phyloP scores from a whole-genome alignment of 148 eudicot species.

The Cornus florida region DNA sequence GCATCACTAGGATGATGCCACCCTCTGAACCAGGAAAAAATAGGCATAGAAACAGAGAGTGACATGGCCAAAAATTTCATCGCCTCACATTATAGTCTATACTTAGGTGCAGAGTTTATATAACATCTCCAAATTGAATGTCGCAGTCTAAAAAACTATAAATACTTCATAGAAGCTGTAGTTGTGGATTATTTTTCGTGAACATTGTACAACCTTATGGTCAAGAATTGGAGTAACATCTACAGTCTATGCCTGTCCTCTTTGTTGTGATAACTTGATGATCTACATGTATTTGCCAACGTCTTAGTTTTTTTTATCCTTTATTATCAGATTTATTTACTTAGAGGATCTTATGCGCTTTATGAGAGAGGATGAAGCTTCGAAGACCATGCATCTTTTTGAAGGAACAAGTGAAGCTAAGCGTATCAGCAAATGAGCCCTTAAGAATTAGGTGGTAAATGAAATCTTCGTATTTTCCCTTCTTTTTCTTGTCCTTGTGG shows the following conservation, averaged over 20 bases:
- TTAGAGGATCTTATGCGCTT: slow-evolving; percentile 54
- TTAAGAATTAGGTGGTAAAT: slow-evolving; percentile 67
- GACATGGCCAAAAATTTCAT: not conserved
- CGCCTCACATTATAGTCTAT: not conserved
- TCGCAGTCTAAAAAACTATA: too few relatives aligned
- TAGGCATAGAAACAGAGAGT: not conserved
- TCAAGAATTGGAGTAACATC: not conserved
- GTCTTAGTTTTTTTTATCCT: slow-evolving; percentile 7
- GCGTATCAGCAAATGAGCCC: slow-evolving; percentile 52
- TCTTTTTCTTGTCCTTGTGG: not conserved
- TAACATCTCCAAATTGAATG: not conserved
- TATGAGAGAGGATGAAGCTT: slow-evolving; percentile 57
- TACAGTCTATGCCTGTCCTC: not conserved
- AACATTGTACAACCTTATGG: not conserved
- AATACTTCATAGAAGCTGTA: too few relatives aligned
- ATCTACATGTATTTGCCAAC: not conserved
- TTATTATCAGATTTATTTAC: slow-evolving; percentile 32
- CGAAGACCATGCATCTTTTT: slow-evolving; percentile 36
- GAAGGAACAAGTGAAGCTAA: slow-evolving; percentile 45
- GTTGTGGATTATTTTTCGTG: not conserved
- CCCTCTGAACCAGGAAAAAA: too few relatives aligned
- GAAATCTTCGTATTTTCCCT: not conserved
- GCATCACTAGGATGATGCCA: too few relatives aligned
- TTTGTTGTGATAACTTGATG: not conserved
- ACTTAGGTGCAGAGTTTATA: not conserved